Evolutionary conservation across 148 eudicot genomes (phyloP), one percentile per base, ranked within the genome.

Genomic region (Dianthus caryophyllus): DNA sequence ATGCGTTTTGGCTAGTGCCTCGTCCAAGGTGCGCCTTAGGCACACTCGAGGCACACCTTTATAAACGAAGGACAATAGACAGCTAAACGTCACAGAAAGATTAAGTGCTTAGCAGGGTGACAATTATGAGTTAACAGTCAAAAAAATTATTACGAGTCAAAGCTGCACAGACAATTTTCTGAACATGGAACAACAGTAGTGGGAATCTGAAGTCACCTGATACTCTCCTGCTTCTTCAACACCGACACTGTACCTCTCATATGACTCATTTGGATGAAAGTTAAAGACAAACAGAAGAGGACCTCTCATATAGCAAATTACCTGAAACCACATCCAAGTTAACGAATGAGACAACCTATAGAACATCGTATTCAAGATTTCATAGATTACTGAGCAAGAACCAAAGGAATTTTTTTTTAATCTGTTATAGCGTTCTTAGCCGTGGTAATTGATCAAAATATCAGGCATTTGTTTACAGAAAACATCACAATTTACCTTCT

Each of bases 201-300:
- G 67, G 54, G 64, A 36, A 46, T 53, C 20, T 36, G 25, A 20
- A 66, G 96, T 83, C 76, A 88, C 99, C 79, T 85, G 87, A 85
- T 90, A 94, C 66, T 94, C 99, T 71, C 99, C 99, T 64, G 99
- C 99, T 83, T 94, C 99, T 78, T 85, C 99, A 31, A 90, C 93
- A 47, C 98, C 99, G 20, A 94, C 79, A 65, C 61, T 77, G 50
- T 86, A 88, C 69, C 77, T 82, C 71, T 86, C 87, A 61, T 86
- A 86, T 9, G 99, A 84, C 51, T 79, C 80, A 30, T 82, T 70
- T 30, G 98, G 97, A 78, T 90, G 95, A 65, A 94, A 94, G 75
- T 94, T 94, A 75, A 90, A 85, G 49, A 94, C 55, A 49, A 90
- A 90, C 61, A 94, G 83, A 79, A 88, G 67, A 18, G 99, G 96